Evolutionary conservation across 768 basidiomycete species (phyloP).

Genomic region (Kwoniella mangroviensis): DNA sequence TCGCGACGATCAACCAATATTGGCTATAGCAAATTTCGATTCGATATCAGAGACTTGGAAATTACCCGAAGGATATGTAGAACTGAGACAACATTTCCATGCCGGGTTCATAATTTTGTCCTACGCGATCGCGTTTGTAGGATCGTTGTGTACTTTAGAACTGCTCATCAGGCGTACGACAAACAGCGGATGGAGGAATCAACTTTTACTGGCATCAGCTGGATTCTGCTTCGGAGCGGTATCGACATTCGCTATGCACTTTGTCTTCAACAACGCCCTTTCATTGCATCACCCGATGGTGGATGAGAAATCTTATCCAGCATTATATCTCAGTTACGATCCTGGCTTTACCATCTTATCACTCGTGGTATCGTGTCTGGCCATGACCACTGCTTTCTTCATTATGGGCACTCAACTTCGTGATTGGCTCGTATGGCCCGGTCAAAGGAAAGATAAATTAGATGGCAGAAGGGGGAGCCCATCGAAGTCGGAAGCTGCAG

Average conservation of each 20-base stretch:
- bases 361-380: constrained; percentile 50
- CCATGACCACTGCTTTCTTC: constrained; percentile 57
- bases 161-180: constrained; percentile 57
- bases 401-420: constrained; percentile 55
- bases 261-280: constrained; percentile 58
- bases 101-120: constrained; percentile 56
- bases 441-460: constrained; percentile 15
- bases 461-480: constrained; percentile 15
- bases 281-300: constrained; percentile 48
- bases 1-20: background rate
- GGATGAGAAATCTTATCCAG: constrained; percentile 18
- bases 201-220: constrained; percentile 49
- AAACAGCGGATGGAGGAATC: constrained; percentile 54
- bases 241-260: constrained; percentile 59
- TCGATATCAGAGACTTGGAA: constrained; percentile 7
- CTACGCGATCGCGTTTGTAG: constrained; percentile 54
- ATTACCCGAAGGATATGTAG: constrained; percentile 44
- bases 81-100: constrained; percentile 48
- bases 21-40: constrained; percentile 13
- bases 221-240: constrained; percentile 57
- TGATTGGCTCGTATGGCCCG: constrained; percentile 40
- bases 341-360: constrained; percentile 56
- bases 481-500: constrained; percentile 20
- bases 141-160: constrained; percentile 57
- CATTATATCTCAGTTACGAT: constrained; percentile 52